Percentiles rank a stretch among this genome's conserved stretches.
phyloP scores from a whole-genome alignment of 306 rosid genomes.

The Echinosophora koreensis region DNA sequence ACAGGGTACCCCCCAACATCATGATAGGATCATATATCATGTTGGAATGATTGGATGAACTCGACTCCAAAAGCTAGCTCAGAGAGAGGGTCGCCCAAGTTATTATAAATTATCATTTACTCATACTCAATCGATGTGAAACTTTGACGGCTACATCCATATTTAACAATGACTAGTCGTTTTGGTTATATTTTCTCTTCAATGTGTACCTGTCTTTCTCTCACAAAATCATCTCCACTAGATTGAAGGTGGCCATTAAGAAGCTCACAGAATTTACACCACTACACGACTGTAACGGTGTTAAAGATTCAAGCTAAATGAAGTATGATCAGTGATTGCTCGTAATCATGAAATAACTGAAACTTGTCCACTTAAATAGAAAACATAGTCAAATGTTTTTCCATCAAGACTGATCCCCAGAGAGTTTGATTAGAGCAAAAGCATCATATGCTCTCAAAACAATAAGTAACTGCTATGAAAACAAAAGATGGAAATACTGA shows the following conservation, averaged over 20 bases:
- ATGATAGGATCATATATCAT: too few species aligned
- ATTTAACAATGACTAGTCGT: neutral
- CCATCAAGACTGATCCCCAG: constrained; percentile 53
- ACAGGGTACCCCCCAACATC: too few species aligned
- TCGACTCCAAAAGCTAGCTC: too few species aligned
- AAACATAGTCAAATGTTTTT: constrained; percentile 19
- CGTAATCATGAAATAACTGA: constrained; percentile 13
- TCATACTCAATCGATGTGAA: too few species aligned
- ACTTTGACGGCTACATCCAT: neutral
- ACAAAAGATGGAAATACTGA: constrained; percentile 58
- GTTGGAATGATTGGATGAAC: too few species aligned
- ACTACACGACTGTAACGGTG: neutral
- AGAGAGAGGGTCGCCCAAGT: too few species aligned
- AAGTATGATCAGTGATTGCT: neutral
- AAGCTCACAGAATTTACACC: neutral
- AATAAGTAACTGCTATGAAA: constrained; percentile 48
- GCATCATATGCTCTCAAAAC: constrained; percentile 47
- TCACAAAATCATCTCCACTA: neutral
- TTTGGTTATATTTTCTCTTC: neutral
- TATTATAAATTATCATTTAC: too few species aligned
- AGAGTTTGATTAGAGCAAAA: constrained; percentile 61
- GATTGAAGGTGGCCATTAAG: neutral
- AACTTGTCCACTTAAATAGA: constrained; percentile 4
- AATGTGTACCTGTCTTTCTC: neutral
- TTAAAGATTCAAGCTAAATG: neutral